These are phyloP conservation scores for Exsudoporus floridanus DNA, from an alignment of 1,284 basidiomycete genomes.

Conservation along the genomic window DNA sequence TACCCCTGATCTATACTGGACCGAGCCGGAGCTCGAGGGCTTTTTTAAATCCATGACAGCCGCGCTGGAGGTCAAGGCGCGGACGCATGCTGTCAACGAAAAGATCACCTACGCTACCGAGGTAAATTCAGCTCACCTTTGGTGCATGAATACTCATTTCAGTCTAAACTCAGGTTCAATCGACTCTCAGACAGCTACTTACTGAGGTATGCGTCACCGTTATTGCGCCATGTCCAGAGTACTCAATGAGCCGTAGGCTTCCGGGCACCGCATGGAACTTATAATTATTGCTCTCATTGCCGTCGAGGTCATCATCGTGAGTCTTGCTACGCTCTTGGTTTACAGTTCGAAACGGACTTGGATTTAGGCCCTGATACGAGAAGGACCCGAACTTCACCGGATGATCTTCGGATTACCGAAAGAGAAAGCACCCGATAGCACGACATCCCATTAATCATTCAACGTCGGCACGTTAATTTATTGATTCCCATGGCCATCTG, in stretches of 20 bases:
- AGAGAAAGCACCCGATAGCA: conserved; percentile 6
- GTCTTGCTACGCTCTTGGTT: conserved; percentile 38
- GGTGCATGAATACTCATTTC: conserved; percentile 1
- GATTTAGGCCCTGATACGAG: conserved; percentile 33
- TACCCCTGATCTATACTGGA: conserved; percentile 89
- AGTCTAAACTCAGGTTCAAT: conserved; percentile 52
- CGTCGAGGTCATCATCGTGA: conserved; percentile 84
- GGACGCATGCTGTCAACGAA: conserved; percentile 81
- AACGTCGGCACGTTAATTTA: neutral
- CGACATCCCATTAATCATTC: conserved; percentile 7
- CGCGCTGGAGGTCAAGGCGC: conserved; percentile 79
- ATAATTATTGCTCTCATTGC: conserved; percentile 90
- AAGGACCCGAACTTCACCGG: conserved; percentile 32
- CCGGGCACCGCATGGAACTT: conserved; percentile 85
- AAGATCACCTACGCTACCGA: conserved; percentile 94
- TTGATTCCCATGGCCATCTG: neutral
- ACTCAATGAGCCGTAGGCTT: conserved; percentile 53
- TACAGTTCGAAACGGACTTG: conserved; percentile 41
- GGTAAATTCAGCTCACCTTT: conserved; percentile 37
- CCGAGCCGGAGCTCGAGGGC: conserved; percentile 85
- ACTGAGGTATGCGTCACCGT: conserved; percentile 57
- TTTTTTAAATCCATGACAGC: conserved; percentile 81
- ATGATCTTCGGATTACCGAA: conserved; percentile 27
- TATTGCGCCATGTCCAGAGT: neutral
- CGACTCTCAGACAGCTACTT: conserved; percentile 70